A percentile compares a stretch with the other conserved stretches of the same genome.
These are phyloP conservation scores for Schizochytrium sp. DNA, from an alignment of 108 stramenopile species.

Conservation along the genomic window DNA sequence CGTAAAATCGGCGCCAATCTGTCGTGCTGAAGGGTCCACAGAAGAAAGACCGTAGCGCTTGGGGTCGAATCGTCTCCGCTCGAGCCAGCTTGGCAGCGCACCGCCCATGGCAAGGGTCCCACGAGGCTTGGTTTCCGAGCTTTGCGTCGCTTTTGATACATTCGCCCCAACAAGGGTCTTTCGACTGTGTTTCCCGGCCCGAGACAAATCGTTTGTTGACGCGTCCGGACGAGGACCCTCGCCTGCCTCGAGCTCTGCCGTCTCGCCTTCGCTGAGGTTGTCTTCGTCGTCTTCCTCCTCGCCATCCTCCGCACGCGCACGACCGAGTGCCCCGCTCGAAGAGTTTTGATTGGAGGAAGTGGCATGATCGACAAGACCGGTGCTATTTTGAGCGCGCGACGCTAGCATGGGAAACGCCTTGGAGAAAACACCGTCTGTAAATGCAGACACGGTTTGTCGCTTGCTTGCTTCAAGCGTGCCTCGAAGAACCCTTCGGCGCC, in stretches of 20 bases:
- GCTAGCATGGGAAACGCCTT: neutral
- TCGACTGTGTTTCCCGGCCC: too few species aligned
- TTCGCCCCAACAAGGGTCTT: neutral
- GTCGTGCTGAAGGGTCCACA: neutral
- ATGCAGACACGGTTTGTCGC: neutral
- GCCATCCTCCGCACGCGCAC: neutral
- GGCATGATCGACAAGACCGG: neutral
- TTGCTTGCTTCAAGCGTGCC: neutral
- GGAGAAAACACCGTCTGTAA: neutral
- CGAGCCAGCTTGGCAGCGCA: neutral
- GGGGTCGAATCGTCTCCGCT: neutral
- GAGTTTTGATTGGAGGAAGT: neutral
- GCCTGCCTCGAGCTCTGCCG: too few species aligned
- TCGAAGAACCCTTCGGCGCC: neutral
- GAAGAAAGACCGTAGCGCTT: neutral
- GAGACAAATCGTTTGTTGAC: too few species aligned
- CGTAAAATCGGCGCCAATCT: neutral
- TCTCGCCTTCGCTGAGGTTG: neutral
- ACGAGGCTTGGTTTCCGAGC: neutral
- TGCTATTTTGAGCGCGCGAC: neutral
- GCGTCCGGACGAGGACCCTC: too few species aligned
- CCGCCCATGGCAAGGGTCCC: neutral
- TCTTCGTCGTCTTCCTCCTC: neutral
- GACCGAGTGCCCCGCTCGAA: too few species aligned
- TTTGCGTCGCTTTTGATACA: neutral